Conservation (phyloP, 371 early-diverging fungal species). For the Capillidium heterosporum region DNA sequence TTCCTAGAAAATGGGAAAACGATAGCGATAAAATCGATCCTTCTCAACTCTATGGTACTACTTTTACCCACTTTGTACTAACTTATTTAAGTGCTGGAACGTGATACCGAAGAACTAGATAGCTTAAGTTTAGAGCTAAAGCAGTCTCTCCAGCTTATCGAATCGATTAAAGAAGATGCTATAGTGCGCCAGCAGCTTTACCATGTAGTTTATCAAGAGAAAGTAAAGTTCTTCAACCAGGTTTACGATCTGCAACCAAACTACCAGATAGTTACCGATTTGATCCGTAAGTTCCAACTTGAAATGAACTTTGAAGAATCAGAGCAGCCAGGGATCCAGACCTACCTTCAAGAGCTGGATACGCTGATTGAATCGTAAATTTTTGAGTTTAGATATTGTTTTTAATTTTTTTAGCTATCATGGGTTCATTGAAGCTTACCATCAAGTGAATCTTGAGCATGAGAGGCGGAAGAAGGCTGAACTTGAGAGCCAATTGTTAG, state of each 20-base stretch:
- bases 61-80: conserved; percentile 1
- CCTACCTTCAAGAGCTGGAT: conserved; percentile 2
- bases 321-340: not conserved
- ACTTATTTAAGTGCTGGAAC: conserved; percentile 12
- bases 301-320: not conserved
- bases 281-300: not conserved
- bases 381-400: not conserved
- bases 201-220: conserved; percentile 3
- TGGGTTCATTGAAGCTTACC: not conserved
- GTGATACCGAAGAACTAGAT: conserved; percentile 14
- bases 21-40: not conserved
- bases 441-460: not conserved
- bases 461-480: not conserved
- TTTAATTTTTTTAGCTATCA: not conserved
- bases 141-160: conserved; percentile 11
- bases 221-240: not conserved
- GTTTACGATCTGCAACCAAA: not conserved
- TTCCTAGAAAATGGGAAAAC: not conserved
- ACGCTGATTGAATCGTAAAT: not conserved
- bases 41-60: not conserved
- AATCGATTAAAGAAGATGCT: conserved; percentile 5
- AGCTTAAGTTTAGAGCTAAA: conserved; percentile 15
- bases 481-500: not conserved
- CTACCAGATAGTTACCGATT: not conserved
- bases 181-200: conserved; percentile 3